Conservation (phyloP, 2,329 filamentous ascomycete genomes). For the Alternaria sp. region DNA sequence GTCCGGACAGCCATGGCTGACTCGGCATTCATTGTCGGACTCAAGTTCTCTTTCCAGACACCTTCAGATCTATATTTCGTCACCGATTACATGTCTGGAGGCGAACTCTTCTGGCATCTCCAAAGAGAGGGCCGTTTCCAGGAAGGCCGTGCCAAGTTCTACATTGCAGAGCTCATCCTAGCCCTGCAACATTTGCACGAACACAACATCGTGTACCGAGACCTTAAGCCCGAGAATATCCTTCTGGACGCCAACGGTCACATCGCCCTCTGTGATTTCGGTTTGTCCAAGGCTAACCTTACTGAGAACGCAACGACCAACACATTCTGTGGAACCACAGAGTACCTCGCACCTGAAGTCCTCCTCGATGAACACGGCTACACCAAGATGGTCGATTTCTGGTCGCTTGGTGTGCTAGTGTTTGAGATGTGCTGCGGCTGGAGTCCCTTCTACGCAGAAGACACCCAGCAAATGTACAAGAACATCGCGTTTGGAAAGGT, state of each 20-base stretch:
- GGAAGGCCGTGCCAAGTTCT: conserved; percentile 95
- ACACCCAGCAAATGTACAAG: conserved; percentile 99
- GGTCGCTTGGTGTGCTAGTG: conserved; percentile 95
- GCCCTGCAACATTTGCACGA: conserved; percentile 95
- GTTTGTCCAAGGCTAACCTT: conserved; percentile 94
- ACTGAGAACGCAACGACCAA: conserved; percentile 98
- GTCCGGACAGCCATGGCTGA: conserved; percentile 95
- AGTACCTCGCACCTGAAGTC: conserved; percentile 96
- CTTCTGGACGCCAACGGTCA: conserved; percentile 96
- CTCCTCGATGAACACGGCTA: conserved; percentile 96
- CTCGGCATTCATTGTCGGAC: conserved; percentile 95
- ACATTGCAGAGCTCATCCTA: conserved; percentile 96
- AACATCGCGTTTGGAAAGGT: conserved; percentile 99
- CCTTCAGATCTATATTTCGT: conserved; percentile 97
- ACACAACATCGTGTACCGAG: conserved; percentile 97
- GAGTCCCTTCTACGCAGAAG: conserved; percentile 98
- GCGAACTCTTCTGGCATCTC: conserved; percentile 97
- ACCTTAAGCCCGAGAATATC: conserved; percentile 98
- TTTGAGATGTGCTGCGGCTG: conserved; percentile 99
- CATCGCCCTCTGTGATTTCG: conserved; percentile 97
- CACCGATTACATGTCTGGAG: conserved; percentile 99
- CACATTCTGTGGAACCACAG: conserved; percentile 97
- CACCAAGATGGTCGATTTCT: conserved; percentile 99
- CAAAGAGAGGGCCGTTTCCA: conserved; percentile 97
- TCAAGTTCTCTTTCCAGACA: conserved; percentile 99